Evolutionary conservation across 202 grass and related monocot species (phyloP), one percentile per base, ranked within the genome.

Genomic region (Setaria viridis): DNA sequence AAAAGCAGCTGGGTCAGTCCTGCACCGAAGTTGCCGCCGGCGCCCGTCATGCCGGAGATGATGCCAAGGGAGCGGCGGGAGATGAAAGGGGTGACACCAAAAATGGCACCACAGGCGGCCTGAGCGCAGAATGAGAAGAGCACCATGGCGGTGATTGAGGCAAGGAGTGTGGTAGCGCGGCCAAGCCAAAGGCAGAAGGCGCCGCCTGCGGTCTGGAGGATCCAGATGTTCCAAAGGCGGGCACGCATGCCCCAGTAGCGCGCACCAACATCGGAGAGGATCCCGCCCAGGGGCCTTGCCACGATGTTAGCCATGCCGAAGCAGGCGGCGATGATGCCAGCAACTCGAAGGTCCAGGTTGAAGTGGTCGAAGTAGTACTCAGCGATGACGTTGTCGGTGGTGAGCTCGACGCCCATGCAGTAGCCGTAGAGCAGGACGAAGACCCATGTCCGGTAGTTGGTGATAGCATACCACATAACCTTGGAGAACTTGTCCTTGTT

Each of bases 341-440:
- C 84, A 3, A 63, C 84, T 7, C 89, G 92, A 33, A 94, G 89
- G 72, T 91, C 81, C 17, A 94, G 87, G 67, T 89, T 42, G 80
- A 94, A 94, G 6, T 60, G 84, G 53, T 94, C 92, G 83, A 51
- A 94, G 84, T 72, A 88, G 75, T 94, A 94, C 77, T 94, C 92
- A 1, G 89, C 87, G 78, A 94, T 94, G 51, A 94, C 89, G 50
- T 94, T 94, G 81, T 94, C 87, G 37, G 89, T 94, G 14, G 89
- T 94, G 12, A 94, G 85, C 85, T 97, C 90, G 14, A 97, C 90
- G 4, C 94, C 94, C 86, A 94, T 94, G 64, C 47, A 86, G 76
- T 97, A 94, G 9, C 94, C 94, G 25, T 94, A 97, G 33, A 97
- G 72, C 9, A 97, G 66, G 20, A 92, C 94, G 39, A 97, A 97